These are phyloP conservation scores for Solanum corneliomulleri DNA, from an alignment of 257 asterid species.

Conservation along the genomic window DNA sequence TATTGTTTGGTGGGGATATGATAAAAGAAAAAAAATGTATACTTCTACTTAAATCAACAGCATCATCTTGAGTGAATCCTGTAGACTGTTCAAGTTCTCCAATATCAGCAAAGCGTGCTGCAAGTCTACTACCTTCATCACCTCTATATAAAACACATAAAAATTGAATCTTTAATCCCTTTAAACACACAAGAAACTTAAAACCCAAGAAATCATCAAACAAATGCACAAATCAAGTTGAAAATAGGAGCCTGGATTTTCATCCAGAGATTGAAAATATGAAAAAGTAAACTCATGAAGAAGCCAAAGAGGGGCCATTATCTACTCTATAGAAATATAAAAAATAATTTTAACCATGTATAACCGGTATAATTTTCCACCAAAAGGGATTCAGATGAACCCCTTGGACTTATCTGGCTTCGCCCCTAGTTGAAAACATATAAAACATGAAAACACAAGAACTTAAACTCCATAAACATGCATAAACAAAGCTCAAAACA, in stretches of 20 bases:
- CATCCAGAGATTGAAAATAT: background rate
- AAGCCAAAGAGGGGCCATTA: background rate
- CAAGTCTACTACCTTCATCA: conserved; percentile 32
- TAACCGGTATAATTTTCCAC: no score
- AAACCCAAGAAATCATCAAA: background rate
- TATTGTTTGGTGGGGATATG: background rate
- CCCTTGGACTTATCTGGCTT: background rate
- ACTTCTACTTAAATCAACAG: conserved; percentile 52
- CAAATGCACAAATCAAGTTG: background rate
- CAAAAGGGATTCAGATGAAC: background rate
- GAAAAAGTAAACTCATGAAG: background rate
- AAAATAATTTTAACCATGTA: background rate
- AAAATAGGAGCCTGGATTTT: background rate
- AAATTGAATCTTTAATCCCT: background rate
- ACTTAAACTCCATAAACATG: background rate
- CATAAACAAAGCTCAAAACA: background rate
- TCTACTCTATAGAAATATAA: no score
- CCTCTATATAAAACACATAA: conserved; percentile 17
- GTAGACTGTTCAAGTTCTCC: conserved; percentile 59
- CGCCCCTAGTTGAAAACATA: background rate
- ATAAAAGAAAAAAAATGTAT: background rate
- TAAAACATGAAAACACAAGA: background rate
- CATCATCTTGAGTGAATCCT: conserved; percentile 39
- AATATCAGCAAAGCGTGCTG: conserved; percentile 31
- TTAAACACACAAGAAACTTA: background rate